Evolutionary conservation across 192 early-diverging fungal species (phyloP), one percentile per base, ranked within the genome.

Genomic region (Dissophora ornata): DNA sequence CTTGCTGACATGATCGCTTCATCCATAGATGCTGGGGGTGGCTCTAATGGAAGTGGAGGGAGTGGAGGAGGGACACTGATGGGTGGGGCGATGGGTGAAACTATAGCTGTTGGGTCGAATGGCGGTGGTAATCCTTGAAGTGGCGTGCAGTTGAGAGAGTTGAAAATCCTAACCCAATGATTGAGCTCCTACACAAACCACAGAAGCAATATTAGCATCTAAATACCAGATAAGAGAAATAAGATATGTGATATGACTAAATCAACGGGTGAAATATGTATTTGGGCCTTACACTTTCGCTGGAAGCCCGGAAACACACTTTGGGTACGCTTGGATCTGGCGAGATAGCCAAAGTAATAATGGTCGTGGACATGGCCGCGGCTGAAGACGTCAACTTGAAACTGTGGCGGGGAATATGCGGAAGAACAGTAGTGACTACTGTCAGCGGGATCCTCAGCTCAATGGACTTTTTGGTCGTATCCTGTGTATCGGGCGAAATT

Each of bases 251-350:
- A n/a, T n/a, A n/a, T n/a, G n/a, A n/a, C n/a, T n/a, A n/a, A n/a
- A n/a, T n/a, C n/a, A n/a, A n/a, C n/a, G n/a, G n/a, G n/a, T n/a
- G n/a, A n/a, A n/a, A n/a, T n/a, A n/a, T n/a, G n/a, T n/a, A n/a
- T n/a, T n/a, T n/a, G n/a, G n/a, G n/a, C 2, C 64, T 40, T 77
- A 77, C 73, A 54, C 41, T 67, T 51, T 77, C 73, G n/a, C 73
- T 67, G 16, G 73, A 33, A 0, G 64, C 73, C 4, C 73, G 64
- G 29, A 77, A 67, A 38, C 46, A 77, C 0, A 77, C 16, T 34
- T 57, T 48, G 28, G 64, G 45, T 1, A 45, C 40, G 16, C 12
- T 49, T 13, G 73, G 52, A 33, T 77, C 59, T 10, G 52, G 29
- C 0, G 73, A 57, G 16, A 57, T 21, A 7, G 49, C 56, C 18